phyloP scores from a whole-genome alignment of 2,329 filamentous ascomycete species.

The Graphiopsis chlorocephala region DNA sequence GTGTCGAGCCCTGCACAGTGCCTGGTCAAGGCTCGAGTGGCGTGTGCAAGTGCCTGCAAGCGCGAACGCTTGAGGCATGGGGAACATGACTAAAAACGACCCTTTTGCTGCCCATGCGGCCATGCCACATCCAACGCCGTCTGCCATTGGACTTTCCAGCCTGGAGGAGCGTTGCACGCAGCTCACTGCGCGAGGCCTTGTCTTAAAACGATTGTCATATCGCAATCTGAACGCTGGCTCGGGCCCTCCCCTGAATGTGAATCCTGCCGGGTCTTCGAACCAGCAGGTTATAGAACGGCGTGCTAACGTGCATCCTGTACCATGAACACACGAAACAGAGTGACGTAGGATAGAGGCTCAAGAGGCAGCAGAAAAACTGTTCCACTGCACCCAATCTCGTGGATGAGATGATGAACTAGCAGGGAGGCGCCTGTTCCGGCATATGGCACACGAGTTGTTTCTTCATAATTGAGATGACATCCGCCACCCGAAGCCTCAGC shows the following conservation, averaged over 20 bases:
- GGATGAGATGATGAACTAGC: background rate
- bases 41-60: conserved; percentile 11
- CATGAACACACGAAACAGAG: background rate
- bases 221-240: background rate
- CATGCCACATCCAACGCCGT: background rate
- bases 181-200: background rate
- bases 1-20: conserved; percentile 5
- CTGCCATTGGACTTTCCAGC: background rate
- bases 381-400: background rate
- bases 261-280: conserved; percentile 4
- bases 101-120: background rate
- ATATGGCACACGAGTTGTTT: background rate
- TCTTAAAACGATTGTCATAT: conserved; percentile 10
- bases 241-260: background rate
- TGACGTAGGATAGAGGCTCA: background rate
- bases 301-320: background rate
- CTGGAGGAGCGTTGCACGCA: background rate
- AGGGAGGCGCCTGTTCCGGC: background rate
- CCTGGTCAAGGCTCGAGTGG: conserved; percentile 2
- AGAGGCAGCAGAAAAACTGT: background rate
- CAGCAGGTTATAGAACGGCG: background rate
- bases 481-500: conserved; percentile 3
- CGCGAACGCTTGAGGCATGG: conserved; percentile 10
- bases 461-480: conserved; percentile 2
- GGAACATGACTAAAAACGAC: conserved; percentile 6